Base-by-base conservation (phyloP, 106 monocot genomes). In the Dioscorea dumetorum region DNA sequence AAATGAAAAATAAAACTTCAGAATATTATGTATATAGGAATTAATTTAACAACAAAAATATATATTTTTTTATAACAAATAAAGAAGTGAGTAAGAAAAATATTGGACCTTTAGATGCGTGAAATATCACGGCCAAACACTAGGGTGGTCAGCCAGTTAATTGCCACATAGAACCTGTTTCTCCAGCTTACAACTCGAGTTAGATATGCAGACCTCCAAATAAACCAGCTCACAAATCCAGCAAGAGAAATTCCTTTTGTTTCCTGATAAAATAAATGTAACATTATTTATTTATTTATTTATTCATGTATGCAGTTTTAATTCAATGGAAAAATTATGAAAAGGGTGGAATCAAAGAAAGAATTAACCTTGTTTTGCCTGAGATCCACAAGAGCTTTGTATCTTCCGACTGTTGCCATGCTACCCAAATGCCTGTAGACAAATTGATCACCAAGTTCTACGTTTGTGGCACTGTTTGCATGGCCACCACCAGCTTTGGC, bases 391-490 rank as follows among this genome's bases (percentile, higher is more conserved):
- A 99, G 84, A 69, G 99, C 99, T 83, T 99, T 93, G 70, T 87
- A 90, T 75, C 93, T 80, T 52, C 99, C 99, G 57, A 99, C 87
- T 16, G 90, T 75, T 20, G 99, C 99, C 99, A 99, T 99, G 85
- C 93, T 99, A 35, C 99, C 99, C 57, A 99, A 52, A 80, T 99
- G 99, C 68, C 49, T 78, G 60, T 99, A 99, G 23, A 90, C 93
- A 80, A 99, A 99, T 24, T 80, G 83, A 41, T 74, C 75, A 9
- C 90, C 97, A 17, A 92, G 57, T 12, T 86, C 76, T 19, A 88
- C 51, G 31, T 78, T 74, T 15, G 14, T 67, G 21, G 82, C 57
- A 50, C 49, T 19, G 58, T 90, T 93, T 52, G 87, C 90, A 75
- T 87, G 60, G 0, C 85, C 93, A 52, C 85, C 92, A 53, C 84